phyloP scores from a whole-genome alignment of 2,329 filamentous ascomycete genomes.

The Xylariaceae sp. region DNA sequence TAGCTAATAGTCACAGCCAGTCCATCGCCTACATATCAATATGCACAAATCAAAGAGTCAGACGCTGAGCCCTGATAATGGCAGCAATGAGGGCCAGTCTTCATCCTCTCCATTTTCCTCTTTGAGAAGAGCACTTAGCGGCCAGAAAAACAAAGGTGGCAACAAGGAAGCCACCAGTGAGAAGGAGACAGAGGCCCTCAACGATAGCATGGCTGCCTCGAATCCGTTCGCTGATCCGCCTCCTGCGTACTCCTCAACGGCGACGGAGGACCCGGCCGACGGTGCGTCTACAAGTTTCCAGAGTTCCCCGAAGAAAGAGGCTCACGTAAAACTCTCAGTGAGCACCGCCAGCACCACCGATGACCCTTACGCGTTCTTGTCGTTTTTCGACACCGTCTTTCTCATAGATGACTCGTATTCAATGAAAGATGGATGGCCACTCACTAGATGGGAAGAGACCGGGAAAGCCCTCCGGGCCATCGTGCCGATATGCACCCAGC shows the following conservation, averaged over 20 bases:
- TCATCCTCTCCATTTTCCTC: conserved; percentile 22
- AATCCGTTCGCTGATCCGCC: conserved; percentile 28
- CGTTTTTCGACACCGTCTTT: conserved; percentile 84
- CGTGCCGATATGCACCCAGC: conserved; percentile 78
- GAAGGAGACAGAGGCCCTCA: neutral
- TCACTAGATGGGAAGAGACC: conserved; percentile 72
- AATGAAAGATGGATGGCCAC: conserved; percentile 65
- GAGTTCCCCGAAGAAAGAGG: conserved; percentile 15
- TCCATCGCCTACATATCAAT: neutral
- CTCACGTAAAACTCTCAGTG: conserved; percentile 1
- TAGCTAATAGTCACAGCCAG: neutral
- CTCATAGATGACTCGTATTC: conserved; percentile 91
- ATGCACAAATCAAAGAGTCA: conserved; percentile 18
- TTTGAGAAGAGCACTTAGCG: conserved; percentile 20
- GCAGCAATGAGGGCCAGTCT: conserved; percentile 8
- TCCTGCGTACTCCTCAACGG: conserved; percentile 28
- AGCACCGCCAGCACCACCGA: conserved; percentile 14
- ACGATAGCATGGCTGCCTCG: conserved; percentile 1
- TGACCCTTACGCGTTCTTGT: conserved; percentile 65
- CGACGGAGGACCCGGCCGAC: conserved; percentile 3
- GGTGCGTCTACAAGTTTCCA: conserved; percentile 2
- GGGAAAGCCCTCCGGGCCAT: conserved; percentile 72
- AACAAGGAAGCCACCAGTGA: neutral
- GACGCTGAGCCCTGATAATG: neutral
- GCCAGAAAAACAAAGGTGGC: conserved; percentile 7